These are phyloP conservation scores for Sporothrix dimorphospora DNA, from an alignment of 2,329 filamentous ascomycete genomes.

Conservation along the genomic window DNA sequence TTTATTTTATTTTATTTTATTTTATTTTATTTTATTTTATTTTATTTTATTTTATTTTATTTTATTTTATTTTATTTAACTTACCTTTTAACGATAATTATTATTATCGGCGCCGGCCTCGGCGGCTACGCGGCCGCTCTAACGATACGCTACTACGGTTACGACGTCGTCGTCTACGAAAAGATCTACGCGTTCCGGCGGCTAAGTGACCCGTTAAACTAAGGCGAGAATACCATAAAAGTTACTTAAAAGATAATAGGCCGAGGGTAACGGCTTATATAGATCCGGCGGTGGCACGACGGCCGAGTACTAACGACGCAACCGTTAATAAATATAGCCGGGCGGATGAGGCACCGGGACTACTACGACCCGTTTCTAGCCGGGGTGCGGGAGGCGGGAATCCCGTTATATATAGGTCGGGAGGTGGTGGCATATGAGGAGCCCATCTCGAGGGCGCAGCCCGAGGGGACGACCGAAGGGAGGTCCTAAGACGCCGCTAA, in stretches of 20 bases:
- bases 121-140: constrained; percentile 54
- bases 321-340: constrained; percentile 55
- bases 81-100: constrained; percentile 39
- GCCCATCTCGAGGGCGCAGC: constrained; percentile 23
- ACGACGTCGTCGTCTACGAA: constrained; percentile 49
- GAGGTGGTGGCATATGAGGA: constrained; percentile 47
- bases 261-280: constrained; percentile 39
- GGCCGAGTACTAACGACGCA: constrained; percentile 52
- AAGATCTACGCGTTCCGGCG: constrained; percentile 48
- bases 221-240: constrained; percentile 52
- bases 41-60: neutral
- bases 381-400: constrained; percentile 45
- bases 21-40: neutral
- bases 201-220: constrained; percentile 50
- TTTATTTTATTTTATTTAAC: neutral
- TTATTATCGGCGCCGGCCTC: constrained; percentile 54
- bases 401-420: constrained; percentile 46
- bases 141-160: constrained; percentile 51
- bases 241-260: constrained; percentile 50
- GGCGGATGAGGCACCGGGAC: constrained; percentile 50
- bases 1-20: neutral
- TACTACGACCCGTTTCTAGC: constrained; percentile 49
- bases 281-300: constrained; percentile 52
- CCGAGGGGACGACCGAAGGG: neutral
- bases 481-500: no score